phyloP scores from a whole-genome alignment of 148 eudicot species.

The Diospyros lotus region DNA sequence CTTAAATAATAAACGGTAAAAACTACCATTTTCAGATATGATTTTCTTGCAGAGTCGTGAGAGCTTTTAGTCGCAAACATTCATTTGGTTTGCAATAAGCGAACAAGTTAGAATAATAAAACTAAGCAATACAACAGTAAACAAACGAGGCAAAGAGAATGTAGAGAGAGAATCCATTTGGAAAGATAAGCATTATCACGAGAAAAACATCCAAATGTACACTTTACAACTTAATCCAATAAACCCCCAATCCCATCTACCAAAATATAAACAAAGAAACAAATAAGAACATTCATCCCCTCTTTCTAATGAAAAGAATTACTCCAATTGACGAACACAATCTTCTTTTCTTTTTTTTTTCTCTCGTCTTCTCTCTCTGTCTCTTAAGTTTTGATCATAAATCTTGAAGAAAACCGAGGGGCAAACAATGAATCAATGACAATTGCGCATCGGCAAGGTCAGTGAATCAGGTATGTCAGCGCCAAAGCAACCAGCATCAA shows the following conservation, averaged over 20 bases:
- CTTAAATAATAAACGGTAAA: too few species aligned
- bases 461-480: constrained; percentile 58
- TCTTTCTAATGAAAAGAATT: background rate
- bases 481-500: constrained; percentile 58
- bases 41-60: too few species aligned
- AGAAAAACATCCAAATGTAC: background rate
- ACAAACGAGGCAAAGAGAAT: too few species aligned
- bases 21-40: too few species aligned
- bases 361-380: background rate
- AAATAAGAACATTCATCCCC: background rate
- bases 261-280: constrained; percentile 1
- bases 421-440: too few species aligned
- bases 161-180: too few species aligned
- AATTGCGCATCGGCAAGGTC: background rate
- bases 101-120: too few species aligned
- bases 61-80: too few species aligned
- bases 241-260: too few species aligned
- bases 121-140: too few species aligned
- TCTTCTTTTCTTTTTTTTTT: background rate
- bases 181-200: background rate
- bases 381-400: background rate
- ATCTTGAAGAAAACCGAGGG: too few species aligned
- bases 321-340: background rate
- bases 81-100: too few species aligned
- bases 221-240: constrained; percentile 2